These are phyloP conservation scores for Thermothielavioides terrestris DNA, from an alignment of 495 filamentous ascomycete genomes.

Conservation along the genomic window DNA sequence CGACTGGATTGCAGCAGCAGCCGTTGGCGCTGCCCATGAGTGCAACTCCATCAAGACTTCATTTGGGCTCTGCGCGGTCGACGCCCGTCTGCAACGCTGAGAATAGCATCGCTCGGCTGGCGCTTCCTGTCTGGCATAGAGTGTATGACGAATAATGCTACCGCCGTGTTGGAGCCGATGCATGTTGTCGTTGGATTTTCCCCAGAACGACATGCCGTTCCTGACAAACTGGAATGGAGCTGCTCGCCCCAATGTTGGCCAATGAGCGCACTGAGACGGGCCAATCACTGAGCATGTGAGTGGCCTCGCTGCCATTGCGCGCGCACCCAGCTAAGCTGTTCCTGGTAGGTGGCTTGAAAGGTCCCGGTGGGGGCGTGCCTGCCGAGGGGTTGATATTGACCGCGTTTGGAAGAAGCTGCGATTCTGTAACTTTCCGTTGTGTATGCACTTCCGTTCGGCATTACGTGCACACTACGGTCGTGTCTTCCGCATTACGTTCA, in stretches of 20 bases:
- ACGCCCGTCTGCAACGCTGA: constrained; percentile 3
- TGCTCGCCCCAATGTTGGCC: constrained; percentile 9
- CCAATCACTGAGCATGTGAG: constrained; percentile 19
- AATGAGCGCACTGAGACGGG: constrained; percentile 11
- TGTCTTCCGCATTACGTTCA: too few relatives aligned
- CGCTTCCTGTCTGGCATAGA: constrained; percentile 8
- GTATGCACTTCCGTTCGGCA: too few relatives aligned
- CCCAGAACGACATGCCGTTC: neutral
- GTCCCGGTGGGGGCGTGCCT: constrained; percentile 3
- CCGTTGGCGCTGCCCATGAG: neutral
- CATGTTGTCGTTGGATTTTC: neutral
- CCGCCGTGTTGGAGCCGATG: neutral
- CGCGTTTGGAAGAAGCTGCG: neutral
- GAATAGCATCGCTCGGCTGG: neutral
- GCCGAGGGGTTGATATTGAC: too few relatives aligned
- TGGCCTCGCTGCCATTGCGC: constrained; percentile 17
- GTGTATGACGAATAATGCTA: neutral
- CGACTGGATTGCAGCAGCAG: constrained; percentile 5
- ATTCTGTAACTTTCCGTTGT: neutral
- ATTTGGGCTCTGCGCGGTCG: constrained; percentile 4
- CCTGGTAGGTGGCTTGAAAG: constrained; percentile 31
- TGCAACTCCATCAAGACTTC: constrained; percentile 10
- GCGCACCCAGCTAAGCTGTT: constrained; percentile 27
- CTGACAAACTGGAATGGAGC: neutral
- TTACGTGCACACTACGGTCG: too few relatives aligned